Percentiles rank a stretch among this genome's conserved stretches.
Conservation (phyloP, 768 basidiomycete species). For the Chalciporus piperatus region DNA sequence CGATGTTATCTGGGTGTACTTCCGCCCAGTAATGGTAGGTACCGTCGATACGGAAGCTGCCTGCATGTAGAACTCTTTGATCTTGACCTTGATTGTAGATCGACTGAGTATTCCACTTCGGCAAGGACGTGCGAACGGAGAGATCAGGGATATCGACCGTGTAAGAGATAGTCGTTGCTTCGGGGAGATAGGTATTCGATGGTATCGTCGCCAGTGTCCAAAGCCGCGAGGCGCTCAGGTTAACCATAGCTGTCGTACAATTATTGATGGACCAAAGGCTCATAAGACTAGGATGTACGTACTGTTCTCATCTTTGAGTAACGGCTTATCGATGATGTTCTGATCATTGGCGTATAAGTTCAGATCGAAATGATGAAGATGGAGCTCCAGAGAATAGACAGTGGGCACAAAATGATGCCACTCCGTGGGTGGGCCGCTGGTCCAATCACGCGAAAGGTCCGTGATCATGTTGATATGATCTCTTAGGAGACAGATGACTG, state of each 20-base stretch:
- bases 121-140: conserved; percentile 61
- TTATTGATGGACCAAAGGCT: not conserved
- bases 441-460: conserved; percentile 93
- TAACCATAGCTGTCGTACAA: conserved; percentile 61
- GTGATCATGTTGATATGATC: conserved; percentile 95
- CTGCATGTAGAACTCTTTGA: conserved; percentile 59
- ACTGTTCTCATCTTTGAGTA: conserved; percentile 85
- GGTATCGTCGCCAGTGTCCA: conserved; percentile 55
- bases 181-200: conserved; percentile 70
- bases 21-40: conserved; percentile 75
- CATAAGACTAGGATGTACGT: conserved; percentile 8
- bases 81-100: conserved; percentile 62
- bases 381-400: conserved; percentile 67
- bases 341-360: conserved; percentile 91
- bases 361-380: conserved; percentile 72
- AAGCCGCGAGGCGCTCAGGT: conserved; percentile 56
- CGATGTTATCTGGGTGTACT: conserved; percentile 66
- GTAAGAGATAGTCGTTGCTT: conserved; percentile 66
- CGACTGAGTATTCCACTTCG: conserved; percentile 86
- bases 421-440: conserved; percentile 74
- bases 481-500: conserved; percentile 74
- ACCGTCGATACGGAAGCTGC: conserved; percentile 55
- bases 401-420: conserved; percentile 84
- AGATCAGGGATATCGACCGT: conserved; percentile 56
- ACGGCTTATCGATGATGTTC: conserved; percentile 92